Conservation (phyloP, 164 flowering plant genomes). For the Umbellularia californica region DNA sequence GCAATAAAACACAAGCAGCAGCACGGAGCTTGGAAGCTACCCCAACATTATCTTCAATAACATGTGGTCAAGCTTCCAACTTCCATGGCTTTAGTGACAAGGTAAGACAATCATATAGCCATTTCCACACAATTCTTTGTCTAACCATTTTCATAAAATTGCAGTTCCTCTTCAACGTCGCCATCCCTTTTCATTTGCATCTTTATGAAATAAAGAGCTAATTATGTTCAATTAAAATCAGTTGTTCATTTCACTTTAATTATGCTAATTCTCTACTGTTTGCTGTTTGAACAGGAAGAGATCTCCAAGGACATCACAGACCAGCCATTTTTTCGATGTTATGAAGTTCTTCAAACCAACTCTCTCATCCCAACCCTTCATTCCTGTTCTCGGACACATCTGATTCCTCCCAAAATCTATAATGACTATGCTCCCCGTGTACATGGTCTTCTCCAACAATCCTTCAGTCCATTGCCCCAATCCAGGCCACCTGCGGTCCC, state of each 20-base stretch:
- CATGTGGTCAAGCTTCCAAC: slow-evolving; percentile 2
- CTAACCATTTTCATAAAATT: neutral
- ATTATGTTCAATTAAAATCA: neutral
- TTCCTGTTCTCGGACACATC: neutral
- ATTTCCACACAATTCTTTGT: neutral
- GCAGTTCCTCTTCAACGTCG: neutral
- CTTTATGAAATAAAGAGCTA: neutral
- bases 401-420: neutral
- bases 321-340: neutral
- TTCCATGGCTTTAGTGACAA: neutral
- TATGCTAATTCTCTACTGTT: neutral
- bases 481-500: slow-evolving; percentile 1
- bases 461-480: neutral
- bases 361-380: slow-evolving; percentile 9
- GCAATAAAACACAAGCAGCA: neutral
- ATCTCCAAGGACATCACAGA: neutral
- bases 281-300: slow-evolving; percentile 2
- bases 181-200: neutral
- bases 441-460: slow-evolving; percentile 5
- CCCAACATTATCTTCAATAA: neutral
- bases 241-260: neutral
- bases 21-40: slow-evolving; percentile 2
- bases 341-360: neutral
- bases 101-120: neutral
- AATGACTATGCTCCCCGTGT: neutral